phyloP scores from a whole-genome alignment of 1,284 basidiomycete species.

The Apiotrichum mycotoxinovorans region DNA sequence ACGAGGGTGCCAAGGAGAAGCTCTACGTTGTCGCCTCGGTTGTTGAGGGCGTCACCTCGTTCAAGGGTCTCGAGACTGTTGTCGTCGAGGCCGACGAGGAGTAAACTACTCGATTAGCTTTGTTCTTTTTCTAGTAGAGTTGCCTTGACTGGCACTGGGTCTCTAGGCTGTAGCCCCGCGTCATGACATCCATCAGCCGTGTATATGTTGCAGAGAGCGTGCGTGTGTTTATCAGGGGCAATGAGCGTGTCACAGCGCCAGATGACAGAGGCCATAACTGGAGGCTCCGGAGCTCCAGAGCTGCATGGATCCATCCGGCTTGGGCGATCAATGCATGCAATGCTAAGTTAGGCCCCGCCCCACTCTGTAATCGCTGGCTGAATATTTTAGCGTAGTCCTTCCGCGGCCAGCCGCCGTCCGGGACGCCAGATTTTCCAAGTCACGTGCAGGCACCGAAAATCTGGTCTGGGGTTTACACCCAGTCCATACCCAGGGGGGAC shows the following conservation, averaged over 20 bases:
- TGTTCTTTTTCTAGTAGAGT: slow-evolving; percentile 2
- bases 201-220: slow-evolving; percentile 1
- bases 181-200: slow-evolving; percentile 27
- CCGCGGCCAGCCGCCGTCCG: too few relatives aligned
- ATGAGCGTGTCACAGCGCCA: too few relatives aligned
- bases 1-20: slow-evolving; percentile 96
- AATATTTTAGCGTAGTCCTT: too few relatives aligned
- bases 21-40: slow-evolving; percentile 85
- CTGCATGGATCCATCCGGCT: too few relatives aligned
- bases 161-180: slow-evolving; percentile 24
- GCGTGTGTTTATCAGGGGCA: too few relatives aligned
- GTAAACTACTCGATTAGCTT: slow-evolving; percentile 19
- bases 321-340: too few relatives aligned
- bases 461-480: background rate
- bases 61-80: slow-evolving; percentile 85
- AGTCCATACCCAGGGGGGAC: too few relatives aligned
- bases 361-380: too few relatives aligned
- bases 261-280: too few relatives aligned
- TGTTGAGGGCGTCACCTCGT: slow-evolving; percentile 67
- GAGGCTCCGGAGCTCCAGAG: too few relatives aligned
- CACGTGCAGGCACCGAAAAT: slow-evolving; percentile 15
- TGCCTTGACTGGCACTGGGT: slow-evolving; percentile 12
- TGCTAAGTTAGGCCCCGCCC: too few relatives aligned
- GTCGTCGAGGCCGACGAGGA: slow-evolving; percentile 66
- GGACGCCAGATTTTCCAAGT: slow-evolving; percentile 1